Evolutionary conservation across 2,329 filamentous ascomycete species (phyloP).

Genomic region (Lanzia echinophila): DNA sequence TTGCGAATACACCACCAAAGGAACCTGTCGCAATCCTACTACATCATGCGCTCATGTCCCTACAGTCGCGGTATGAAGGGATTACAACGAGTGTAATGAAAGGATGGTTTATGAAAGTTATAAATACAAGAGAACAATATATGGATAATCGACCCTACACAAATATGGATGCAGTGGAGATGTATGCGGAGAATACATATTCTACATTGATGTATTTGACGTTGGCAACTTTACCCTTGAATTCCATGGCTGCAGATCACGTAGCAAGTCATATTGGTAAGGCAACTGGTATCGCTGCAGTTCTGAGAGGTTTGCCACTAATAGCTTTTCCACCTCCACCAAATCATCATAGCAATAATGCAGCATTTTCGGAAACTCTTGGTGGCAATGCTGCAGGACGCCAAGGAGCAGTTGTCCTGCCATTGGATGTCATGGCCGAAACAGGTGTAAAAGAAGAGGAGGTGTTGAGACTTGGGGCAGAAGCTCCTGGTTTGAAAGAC

Average conservation of each 20-base stretch:
- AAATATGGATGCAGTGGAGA: conserved; percentile 66
- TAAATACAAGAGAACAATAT: conserved; percentile 74
- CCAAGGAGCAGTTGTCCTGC: conserved; percentile 68
- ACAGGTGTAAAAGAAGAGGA: conserved; percentile 79
- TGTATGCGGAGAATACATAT: conserved; percentile 91
- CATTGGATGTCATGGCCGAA: conserved; percentile 84
- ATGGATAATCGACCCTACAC: conserved; percentile 79
- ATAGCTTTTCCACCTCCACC: conserved; percentile 70
- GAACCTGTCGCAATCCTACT: conserved; percentile 88
- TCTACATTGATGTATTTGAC: conserved; percentile 87
- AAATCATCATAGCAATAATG: conserved; percentile 46
- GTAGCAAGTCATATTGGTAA: conserved; percentile 94
- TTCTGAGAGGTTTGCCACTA: conserved; percentile 80
- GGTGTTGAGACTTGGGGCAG: conserved; percentile 71
- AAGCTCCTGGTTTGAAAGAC: conserved; percentile 77
- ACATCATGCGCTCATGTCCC: conserved; percentile 60
- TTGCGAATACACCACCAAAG: conserved; percentile 72
- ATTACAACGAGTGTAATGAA: conserved; percentile 44
- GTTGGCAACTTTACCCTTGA: conserved; percentile 69
- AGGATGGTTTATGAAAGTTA: conserved; percentile 70
- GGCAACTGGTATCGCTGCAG: conserved; percentile 77
- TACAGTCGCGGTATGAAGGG: conserved; percentile 40
- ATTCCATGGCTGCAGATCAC: conserved; percentile 82
- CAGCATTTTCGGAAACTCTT: conserved; percentile 34
- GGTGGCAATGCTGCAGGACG: conserved; percentile 32